These are phyloP conservation scores for Ceratobasidium sp. DNA, from an alignment of 1,284 basidiomycete species.

Conservation along the genomic window DNA sequence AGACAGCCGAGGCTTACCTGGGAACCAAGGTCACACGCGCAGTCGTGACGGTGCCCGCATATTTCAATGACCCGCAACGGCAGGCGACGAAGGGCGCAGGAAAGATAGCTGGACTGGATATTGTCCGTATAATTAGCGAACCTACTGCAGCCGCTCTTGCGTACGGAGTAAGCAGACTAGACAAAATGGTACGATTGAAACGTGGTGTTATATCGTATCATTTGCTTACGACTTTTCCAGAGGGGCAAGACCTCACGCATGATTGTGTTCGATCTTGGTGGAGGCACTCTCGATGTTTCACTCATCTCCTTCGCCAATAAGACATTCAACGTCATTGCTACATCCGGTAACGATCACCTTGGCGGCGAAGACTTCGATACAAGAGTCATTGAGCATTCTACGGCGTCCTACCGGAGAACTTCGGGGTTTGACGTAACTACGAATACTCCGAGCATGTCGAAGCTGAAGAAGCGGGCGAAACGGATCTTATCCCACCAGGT, in stretches of 20 bases:
- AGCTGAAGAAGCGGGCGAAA: conserved; percentile 70
- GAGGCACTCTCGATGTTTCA: conserved; percentile 73
- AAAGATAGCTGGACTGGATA: conserved; percentile 66
- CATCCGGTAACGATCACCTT: conserved; percentile 58
- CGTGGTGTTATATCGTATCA: not conserved
- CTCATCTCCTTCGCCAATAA: conserved; percentile 70
- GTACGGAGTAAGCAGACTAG: conserved; percentile 66
- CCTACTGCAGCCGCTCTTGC: conserved; percentile 68
- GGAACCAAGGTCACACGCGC: conserved; percentile 60
- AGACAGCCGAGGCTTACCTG: not conserved
- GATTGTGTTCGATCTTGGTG: conserved; percentile 69
- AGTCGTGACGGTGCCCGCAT: conserved; percentile 65
- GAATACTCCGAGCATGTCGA: conserved; percentile 62
- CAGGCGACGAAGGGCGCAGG: conserved; percentile 69
- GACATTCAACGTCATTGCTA: conserved; percentile 43
- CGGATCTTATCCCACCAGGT: conserved; percentile 69
- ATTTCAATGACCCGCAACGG: conserved; percentile 72
- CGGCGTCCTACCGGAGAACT: conserved; percentile 67
- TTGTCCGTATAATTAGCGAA: conserved; percentile 69
- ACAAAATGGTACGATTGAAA: not conserved
- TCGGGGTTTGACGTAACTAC: conserved; percentile 67
- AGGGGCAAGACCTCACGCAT: conserved; percentile 66
- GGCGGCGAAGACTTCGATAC: conserved; percentile 67
- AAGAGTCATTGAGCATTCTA: conserved; percentile 66
- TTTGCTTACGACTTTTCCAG: conserved; percentile 47